Evolutionary conservation across 163 green algal genomes (phyloP), one percentile per base, ranked within the genome.

Genomic region (Chlorella variabilis): DNA sequence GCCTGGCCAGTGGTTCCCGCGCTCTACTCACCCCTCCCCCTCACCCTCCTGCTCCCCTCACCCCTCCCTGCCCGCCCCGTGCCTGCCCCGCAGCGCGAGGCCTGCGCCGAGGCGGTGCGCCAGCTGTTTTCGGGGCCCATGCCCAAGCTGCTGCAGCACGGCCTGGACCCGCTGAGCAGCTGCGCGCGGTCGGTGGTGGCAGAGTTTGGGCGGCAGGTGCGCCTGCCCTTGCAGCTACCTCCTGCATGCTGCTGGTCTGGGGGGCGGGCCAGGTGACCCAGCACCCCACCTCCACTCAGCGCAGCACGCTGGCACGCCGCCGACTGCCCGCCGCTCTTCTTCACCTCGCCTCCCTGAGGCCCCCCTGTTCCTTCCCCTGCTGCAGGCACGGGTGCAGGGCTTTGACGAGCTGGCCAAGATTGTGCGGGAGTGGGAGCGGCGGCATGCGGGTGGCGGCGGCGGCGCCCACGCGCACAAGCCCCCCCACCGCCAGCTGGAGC

Each of bases 161-260:
- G 61, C 17, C 84, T 97, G 48, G 84, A 91, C 71, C 94, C 94
- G 27, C 84, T 98, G 2, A 65, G 59, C 17, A 85, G 90, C 39
- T 95, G 89, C 77, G 82, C 95, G 56, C 86, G 89, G 4, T 92
- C 88, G 18, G 93, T 98, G 25, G 90, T 89, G 18, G 41, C 77
- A 18, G 94, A 98, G 87, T 98, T 97, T 85, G 87, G 83, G 48
- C 83, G 89, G n/a, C 93, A 97, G 82, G 80, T 70, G 75, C 21
- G 81, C 34, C 31, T n/a, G 65, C 42, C 3, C 1, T 63, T 29
- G 11, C 33, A 18, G 7, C 11, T 71, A 13, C 13, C 63, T 73
- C 8, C n/a, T 25, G 31, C 33, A 33, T 3, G 59, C 59, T 23
- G 29, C 29, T 42, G 59, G 13, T 2, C 29, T 69, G 61, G 11